Percentiles rank a stretch among this genome's conserved stretches.
These are phyloP conservation scores for Geranomyces variabilis DNA, from an alignment of 192 early-diverging fungal genomes.

Conservation along the genomic window DNA sequence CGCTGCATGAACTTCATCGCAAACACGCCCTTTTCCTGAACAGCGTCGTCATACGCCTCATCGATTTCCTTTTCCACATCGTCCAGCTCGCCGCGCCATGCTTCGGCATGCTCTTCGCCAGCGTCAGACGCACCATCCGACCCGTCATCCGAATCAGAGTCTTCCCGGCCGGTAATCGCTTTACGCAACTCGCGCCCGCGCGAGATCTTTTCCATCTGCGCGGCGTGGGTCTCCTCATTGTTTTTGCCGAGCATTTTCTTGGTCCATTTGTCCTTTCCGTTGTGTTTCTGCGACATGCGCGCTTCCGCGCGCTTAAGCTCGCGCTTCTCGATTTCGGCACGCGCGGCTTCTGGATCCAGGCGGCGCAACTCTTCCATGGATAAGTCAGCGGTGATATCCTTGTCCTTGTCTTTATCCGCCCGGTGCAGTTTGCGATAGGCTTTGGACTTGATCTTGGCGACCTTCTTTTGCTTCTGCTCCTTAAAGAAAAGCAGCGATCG, in stretches of 20 bases:
- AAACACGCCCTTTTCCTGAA: slow-evolving; percentile 78
- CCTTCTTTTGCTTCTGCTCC: slow-evolving; percentile 86
- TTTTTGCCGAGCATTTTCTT: slow-evolving; percentile 66
- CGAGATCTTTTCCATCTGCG: slow-evolving; percentile 81
- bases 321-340: slow-evolving; percentile 66
- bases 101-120: slow-evolving; percentile 20
- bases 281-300: slow-evolving; percentile 91
- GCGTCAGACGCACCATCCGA: slow-evolving; percentile 55
- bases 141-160: slow-evolving; percentile 62
- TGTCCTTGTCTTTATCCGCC: slow-evolving; percentile 73
- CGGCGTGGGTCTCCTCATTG: slow-evolving; percentile 65
- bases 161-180: slow-evolving; percentile 76
- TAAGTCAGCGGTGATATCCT: slow-evolving; percentile 40
- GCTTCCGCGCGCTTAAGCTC: slow-evolving; percentile 86
- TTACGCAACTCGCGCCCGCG: slow-evolving; percentile 76
- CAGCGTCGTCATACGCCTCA: slow-evolving; percentile 34
- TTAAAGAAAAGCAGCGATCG: slow-evolving; percentile 91
- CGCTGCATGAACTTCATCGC: slow-evolving; percentile 99
- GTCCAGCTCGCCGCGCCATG: slow-evolving; percentile 3
- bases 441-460: slow-evolving; percentile 98
- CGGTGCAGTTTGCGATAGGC: slow-evolving; percentile 87
- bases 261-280: slow-evolving; percentile 97
- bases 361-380: slow-evolving; percentile 53
- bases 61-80: slow-evolving; percentile 45
- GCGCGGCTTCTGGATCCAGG: slow-evolving; percentile 69